Evolutionary conservation across 202 grass and related monocot species (phyloP).

Genomic region (Carex sylvatica): DNA sequence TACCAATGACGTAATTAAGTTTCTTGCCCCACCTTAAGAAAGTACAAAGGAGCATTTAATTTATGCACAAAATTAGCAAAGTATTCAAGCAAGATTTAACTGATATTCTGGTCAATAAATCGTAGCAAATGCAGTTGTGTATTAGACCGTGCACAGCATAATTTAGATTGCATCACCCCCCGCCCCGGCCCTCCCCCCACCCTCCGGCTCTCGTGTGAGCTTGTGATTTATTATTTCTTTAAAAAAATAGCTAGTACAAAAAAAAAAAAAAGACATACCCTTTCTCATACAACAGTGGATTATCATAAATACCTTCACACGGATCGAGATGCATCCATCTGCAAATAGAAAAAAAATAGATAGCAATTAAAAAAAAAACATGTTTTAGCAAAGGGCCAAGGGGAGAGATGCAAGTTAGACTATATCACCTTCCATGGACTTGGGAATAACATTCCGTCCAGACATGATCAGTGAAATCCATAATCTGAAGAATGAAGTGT

Average conservation of each 20-base stretch:
- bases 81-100: not conserved
- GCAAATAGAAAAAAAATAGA: constrained; percentile 30
- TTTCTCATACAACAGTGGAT: constrained; percentile 91
- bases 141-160: not conserved
- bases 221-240: not conserved
- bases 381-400: constrained; percentile 15
- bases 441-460: constrained; percentile 94
- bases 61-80: constrained; percentile 24
- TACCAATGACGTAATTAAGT: constrained; percentile 78
- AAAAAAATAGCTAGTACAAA: not conserved
- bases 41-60: constrained; percentile 33
- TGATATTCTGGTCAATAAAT: not conserved
- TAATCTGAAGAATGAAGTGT: constrained; percentile 45
- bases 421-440: constrained; percentile 68
- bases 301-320: constrained; percentile 87
- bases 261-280: constrained; percentile 47
- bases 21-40: constrained; percentile 89
- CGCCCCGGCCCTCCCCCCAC: too few relatives aligned
- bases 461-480: constrained; percentile 96
- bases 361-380: constrained; percentile 17
- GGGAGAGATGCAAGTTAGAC: constrained; percentile 21
- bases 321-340: constrained; percentile 99
- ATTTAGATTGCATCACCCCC: not conserved
- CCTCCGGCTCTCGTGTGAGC: not conserved
- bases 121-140: not conserved